phyloP scores from a whole-genome alignment of 139 green algal genomes.

The Helicosporidium sp. region DNA sequence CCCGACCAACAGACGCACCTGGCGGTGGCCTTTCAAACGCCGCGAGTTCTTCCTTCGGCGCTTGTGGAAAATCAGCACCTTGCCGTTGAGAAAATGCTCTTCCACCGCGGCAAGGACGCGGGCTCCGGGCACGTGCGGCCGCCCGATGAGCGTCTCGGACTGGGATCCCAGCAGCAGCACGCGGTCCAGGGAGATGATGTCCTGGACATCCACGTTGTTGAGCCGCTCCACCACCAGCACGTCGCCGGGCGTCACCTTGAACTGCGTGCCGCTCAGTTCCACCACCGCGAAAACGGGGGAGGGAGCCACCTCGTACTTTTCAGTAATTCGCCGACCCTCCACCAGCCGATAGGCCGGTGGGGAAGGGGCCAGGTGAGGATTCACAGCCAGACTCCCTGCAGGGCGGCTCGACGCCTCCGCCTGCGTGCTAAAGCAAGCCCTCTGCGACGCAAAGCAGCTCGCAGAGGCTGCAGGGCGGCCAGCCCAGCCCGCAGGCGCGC shows the following conservation, averaged over 20 bases:
- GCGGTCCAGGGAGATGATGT: conserved; percentile 24
- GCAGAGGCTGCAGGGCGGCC: neutral
- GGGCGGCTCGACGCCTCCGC: too few species aligned
- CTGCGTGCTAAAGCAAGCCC: too few species aligned
- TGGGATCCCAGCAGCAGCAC: conserved; percentile 37
- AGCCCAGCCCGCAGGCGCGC: neutral
- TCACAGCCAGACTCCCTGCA: too few species aligned
- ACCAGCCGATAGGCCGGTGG: too few species aligned
- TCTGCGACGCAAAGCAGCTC: too few species aligned
- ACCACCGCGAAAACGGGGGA: conserved; percentile 39
- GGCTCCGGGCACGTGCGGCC: conserved; percentile 27
- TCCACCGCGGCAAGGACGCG: conserved; percentile 29
- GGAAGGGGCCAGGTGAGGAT: too few species aligned
- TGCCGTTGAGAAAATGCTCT: conserved; percentile 57
- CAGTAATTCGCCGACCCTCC: too few species aligned
- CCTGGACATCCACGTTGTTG: conserved; percentile 28
- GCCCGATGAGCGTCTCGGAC: conserved; percentile 37
- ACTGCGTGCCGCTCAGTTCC: conserved; percentile 41
- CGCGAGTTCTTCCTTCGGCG: conserved; percentile 60
- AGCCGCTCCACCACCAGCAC: conserved; percentile 45
- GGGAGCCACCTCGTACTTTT: conserved; percentile 11
- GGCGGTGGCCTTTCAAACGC: conserved; percentile 39
- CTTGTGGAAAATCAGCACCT: conserved; percentile 72
- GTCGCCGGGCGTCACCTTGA: conserved; percentile 44
- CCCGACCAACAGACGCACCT: too few species aligned